Percentiles rank a stretch among this genome's conserved stretches.
Evolutionary conservation across 805 yeast genomes (phyloP).

Genomic region (Maudiozyma bulderi): DNA sequence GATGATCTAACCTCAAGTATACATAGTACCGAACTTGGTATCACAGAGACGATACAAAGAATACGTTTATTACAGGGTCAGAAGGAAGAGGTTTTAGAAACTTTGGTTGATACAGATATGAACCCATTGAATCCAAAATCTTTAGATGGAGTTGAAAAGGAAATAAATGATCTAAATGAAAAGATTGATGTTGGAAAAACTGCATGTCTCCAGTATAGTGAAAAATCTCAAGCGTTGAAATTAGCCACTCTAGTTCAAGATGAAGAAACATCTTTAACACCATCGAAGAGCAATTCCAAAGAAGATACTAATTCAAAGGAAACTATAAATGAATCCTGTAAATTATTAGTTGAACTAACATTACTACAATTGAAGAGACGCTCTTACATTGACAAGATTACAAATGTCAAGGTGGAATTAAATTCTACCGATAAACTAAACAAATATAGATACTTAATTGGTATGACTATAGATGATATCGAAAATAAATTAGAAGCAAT

Average conservation of each 20-base stretch:
- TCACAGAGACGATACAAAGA: not conserved
- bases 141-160: not conserved
- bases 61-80: not conserved
- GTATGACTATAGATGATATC: slow-evolving; percentile 67
- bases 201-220: slow-evolving; percentile 31
- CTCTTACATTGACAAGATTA: slow-evolving; percentile 36
- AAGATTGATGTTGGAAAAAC: slow-evolving; percentile 2
- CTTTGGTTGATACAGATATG: not conserved
- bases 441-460: slow-evolving; percentile 74
- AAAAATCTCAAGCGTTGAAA: slow-evolving; percentile 55
- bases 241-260: slow-evolving; percentile 49
- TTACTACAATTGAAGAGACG: slow-evolving; percentile 44
- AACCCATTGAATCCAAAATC: not conserved
- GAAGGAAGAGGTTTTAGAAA: not conserved
- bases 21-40: not conserved
- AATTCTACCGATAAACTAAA: slow-evolving; percentile 49
- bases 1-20: not conserved
- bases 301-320: slow-evolving; percentile 3
- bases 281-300: not conserved
- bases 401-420: slow-evolving; percentile 38
- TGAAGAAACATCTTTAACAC: slow-evolving; percentile 33
- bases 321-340: slow-evolving; percentile 4
- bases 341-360: slow-evolving; percentile 36
- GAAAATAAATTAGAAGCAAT: slow-evolving; percentile 78
- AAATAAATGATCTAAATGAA: not conserved